Conservation (phyloP, 192 early-diverging fungal species). For the Backusella mclennaniae region DNA sequence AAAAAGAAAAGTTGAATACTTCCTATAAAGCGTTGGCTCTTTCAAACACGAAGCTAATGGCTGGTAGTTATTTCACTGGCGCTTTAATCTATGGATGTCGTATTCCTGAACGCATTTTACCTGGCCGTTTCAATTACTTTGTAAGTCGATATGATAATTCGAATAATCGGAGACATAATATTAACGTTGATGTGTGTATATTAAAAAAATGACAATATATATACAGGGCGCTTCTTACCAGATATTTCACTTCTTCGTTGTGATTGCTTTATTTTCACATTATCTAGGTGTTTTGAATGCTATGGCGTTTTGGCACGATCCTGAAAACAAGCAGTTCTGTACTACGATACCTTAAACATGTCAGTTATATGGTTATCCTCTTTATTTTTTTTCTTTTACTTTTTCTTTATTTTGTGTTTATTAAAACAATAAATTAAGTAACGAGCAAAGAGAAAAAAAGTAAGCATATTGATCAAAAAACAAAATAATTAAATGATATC, state of each 20-base stretch:
- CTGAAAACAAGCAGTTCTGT: not conserved
- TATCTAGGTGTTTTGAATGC: slow-evolving; percentile 68
- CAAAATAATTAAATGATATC: not conserved
- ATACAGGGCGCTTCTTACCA: slow-evolving; percentile 73
- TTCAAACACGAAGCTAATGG: slow-evolving; percentile 69
- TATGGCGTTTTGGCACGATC: slow-evolving; percentile 50
- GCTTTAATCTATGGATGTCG: slow-evolving; percentile 74
- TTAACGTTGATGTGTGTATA: not conserved
- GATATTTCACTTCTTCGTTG: slow-evolving; percentile 84
- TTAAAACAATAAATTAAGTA: not conserved
- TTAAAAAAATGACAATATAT: not conserved
- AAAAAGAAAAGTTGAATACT: slow-evolving; percentile 3
- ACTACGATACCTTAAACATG: not conserved
- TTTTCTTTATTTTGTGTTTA: not conserved
- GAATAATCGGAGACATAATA: not conserved
- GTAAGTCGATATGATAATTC: not conserved
- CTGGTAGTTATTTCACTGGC: slow-evolving; percentile 73
- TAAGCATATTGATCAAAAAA: not conserved
- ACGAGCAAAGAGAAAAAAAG: not conserved
- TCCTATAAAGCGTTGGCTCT: slow-evolving; percentile 54
- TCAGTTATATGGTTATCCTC: not conserved
- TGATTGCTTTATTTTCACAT: slow-evolving; percentile 68
- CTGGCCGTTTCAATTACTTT: slow-evolving; percentile 5
- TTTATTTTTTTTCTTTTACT: not conserved
- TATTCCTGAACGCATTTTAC: not conserved